Evolutionary conservation across 1,284 basidiomycete genomes (phyloP), one percentile per base, ranked within the genome.

Genomic region (Phellinidium pouzarii): DNA sequence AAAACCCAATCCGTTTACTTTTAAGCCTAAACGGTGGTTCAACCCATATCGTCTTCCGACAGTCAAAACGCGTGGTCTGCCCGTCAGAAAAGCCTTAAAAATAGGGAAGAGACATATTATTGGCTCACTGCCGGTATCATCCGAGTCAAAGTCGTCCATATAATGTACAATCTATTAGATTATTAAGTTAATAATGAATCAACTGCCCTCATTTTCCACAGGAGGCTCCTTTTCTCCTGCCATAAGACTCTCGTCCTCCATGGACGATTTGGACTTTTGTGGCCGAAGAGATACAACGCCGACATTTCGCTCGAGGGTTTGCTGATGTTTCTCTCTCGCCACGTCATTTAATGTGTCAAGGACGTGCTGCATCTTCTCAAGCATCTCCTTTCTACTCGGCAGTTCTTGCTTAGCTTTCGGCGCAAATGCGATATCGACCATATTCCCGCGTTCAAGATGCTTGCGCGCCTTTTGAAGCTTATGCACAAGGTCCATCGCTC

Each of bases 401-500:
- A 62, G 57, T n/a, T 47, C 36, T 55, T 74, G 68, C 3, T 73
- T 66, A 17, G 62, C 64, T 68, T 80, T 87, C 37, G 70, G 68
- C 23, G 72, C 66, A 61, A 85, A 77, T 1, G 79, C 70, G 26
- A 91, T 62, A 50, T 76, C 73, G 52, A 90, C 78, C 11, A 76
- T 69, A 38, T 72, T 68, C 1, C 83, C 84, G 54, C 79, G 78
- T 59, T 72, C 75, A 51, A 92, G 67, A 44, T 83, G 77, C 49
- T 76, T 68, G 43, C 71, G 68, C 8, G 74, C 78, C 63, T 82
- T 83, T 55, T 70, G 72, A 34, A 91, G 59, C 64, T 90, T 91
- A 66, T 85, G 84, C 36, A 71, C 70, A 14, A 85, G 61, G 61
- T 92, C 89, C 14, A 73, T 77, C 20, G 66, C 58, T 7, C 70